A percentile compares a stretch with the other conserved stretches of the same genome.
Evolutionary conservation across 208 protist genomes (phyloP).

Genomic region (Naegleria fowleri): DNA sequence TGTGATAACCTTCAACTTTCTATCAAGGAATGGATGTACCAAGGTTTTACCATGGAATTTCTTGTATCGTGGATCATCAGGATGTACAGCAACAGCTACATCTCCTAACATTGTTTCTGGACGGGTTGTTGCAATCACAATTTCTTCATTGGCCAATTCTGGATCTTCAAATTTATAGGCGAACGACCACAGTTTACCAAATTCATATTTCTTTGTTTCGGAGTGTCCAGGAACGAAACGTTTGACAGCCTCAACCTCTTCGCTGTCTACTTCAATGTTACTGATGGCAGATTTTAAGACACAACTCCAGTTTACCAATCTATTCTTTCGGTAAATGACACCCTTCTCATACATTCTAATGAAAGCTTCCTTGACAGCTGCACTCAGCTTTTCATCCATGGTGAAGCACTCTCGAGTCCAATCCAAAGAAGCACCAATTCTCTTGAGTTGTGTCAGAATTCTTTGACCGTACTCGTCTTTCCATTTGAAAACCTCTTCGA

Average conservation of each 20-base stretch:
- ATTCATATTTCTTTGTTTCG: slow-evolving; percentile 69
- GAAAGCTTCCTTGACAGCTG: slow-evolving; percentile 94
- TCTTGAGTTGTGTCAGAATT: slow-evolving; percentile 91
- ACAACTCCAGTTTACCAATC: slow-evolving; percentile 99
- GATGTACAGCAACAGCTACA: slow-evolving; percentile 94
- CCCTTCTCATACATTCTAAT: slow-evolving; percentile 89
- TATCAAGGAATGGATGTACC: slow-evolving; percentile 89
- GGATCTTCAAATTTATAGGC: slow-evolving; percentile 83
- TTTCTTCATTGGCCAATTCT: slow-evolving; percentile 67
- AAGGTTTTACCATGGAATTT: slow-evolving; percentile 88
- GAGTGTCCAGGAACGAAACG: slow-evolving; percentile 74
- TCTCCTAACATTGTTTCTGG: slow-evolving; percentile 99
- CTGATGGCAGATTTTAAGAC: slow-evolving; percentile 97
- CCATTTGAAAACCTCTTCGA: slow-evolving; percentile 94
- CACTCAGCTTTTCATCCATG: slow-evolving; percentile 85
- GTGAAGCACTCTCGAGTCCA: slow-evolving; percentile 98
- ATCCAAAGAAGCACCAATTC: slow-evolving; percentile 94
- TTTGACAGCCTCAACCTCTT: slow-evolving; percentile 46
- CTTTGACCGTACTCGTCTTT: slow-evolving; percentile 87
- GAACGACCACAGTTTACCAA: slow-evolving; percentile 87
- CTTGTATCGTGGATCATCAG: slow-evolving; percentile 92
- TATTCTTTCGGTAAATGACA: slow-evolving; percentile 89
- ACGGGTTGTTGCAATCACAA: slow-evolving; percentile 95
- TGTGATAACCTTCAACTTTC: slow-evolving; percentile 89
- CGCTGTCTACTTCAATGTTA: slow-evolving; percentile 97